These are phyloP conservation scores for Betula pendula DNA, from an alignment of 306 rosid genomes.

Conservation along the genomic window DNA sequence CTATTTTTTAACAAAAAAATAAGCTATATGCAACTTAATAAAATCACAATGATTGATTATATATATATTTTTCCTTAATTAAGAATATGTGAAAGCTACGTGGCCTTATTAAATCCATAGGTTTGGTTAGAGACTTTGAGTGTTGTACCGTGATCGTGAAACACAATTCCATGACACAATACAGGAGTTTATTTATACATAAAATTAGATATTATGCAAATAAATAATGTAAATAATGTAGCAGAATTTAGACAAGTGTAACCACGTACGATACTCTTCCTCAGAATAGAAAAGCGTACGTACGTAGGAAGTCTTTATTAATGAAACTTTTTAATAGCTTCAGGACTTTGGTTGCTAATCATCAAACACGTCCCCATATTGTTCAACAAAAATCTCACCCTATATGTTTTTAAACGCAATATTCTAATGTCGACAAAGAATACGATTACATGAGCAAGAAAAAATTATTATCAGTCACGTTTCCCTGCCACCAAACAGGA, in stretches of 20 bases:
- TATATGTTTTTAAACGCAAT: background rate
- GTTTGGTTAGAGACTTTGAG: background rate
- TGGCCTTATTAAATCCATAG: background rate
- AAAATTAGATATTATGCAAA: background rate
- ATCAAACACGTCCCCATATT: constrained; percentile 25
- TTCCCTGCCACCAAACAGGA: background rate
- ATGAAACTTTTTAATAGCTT: background rate
- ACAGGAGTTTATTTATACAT: background rate
- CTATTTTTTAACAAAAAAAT: too few relatives aligned
- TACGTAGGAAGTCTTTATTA: background rate
- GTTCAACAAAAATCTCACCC: constrained; percentile 6
- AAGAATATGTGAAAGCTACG: background rate
- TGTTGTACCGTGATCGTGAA: constrained; percentile 15
- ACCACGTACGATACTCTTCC: background rate
- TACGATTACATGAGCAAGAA: background rate
- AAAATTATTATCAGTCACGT: background rate
- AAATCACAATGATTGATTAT: too few relatives aligned
- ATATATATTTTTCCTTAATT: too few relatives aligned
- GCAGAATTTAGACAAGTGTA: background rate
- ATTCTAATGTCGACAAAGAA: background rate
- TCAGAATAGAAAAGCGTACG: background rate
- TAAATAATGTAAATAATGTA: background rate
- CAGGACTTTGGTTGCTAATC: constrained; percentile 15
- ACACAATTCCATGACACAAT: constrained; percentile 6
- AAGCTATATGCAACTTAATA: too few relatives aligned